Percentiles rank a stretch among this genome's conserved stretches.
phyloP scores from a whole-genome alignment of 345 rosid species.

The Hibiscus mutabilis region DNA sequence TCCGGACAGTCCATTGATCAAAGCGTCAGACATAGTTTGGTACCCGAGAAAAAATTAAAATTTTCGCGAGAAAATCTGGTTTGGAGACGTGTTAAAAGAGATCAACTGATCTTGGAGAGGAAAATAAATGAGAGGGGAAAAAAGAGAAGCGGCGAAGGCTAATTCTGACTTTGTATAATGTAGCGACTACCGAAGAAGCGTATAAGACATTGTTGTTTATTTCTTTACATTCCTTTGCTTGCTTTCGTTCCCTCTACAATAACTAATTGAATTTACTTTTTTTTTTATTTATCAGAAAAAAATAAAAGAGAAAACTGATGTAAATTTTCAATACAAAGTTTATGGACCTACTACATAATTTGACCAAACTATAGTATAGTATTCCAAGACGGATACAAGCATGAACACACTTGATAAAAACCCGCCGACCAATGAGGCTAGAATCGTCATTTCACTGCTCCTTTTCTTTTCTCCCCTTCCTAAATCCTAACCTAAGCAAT shows the following conservation, averaged over 20 bases:
- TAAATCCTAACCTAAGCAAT: background rate
- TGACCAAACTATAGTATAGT: no score
- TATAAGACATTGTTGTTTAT: background rate
- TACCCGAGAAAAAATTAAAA: background rate
- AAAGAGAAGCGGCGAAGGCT: background rate
- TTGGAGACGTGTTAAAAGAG: background rate
- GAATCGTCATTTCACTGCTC: background rate
- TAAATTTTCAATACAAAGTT: no score
- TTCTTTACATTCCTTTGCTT: background rate
- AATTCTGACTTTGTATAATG: background rate
- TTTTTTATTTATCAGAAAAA: no score
- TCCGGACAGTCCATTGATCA: constrained; percentile 93
- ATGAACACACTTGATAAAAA: background rate
- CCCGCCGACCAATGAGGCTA: background rate
- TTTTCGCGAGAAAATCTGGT: constrained; percentile 3
- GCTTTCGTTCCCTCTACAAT: background rate
- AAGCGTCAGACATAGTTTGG: constrained; percentile 74
- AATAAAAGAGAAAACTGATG: no score
- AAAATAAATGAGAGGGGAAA: background rate
- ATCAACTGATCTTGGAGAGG: background rate
- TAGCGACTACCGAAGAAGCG: background rate
- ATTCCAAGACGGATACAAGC: no score
- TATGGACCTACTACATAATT: no score
- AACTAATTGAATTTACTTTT: no score
- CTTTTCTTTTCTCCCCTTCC: background rate